These are phyloP conservation scores for Alternaria ethzedia DNA, from an alignment of 2,329 filamentous ascomycete genomes.

Conservation along the genomic window DNA sequence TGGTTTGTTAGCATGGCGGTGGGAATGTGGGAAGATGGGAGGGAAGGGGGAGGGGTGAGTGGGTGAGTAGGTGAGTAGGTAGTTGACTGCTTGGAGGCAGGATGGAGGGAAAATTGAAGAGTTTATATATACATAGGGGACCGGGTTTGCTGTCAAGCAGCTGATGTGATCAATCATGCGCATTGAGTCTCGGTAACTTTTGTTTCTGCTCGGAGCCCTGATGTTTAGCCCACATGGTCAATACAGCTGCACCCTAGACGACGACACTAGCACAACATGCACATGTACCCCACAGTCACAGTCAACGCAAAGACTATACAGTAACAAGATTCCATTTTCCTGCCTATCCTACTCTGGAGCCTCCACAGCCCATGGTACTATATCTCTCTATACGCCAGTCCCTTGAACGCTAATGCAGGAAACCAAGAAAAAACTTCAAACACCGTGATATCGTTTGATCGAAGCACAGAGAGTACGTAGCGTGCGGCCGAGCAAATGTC, in stretches of 20 bases:
- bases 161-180: not conserved
- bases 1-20: not conserved
- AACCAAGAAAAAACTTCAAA: not conserved
- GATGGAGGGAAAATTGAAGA: not conserved
- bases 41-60: not conserved
- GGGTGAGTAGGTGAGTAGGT: not conserved
- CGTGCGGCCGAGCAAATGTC: not conserved
- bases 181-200: not conserved
- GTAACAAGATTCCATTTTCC: not conserved
- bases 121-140: not conserved
- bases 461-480: not conserved
- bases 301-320: not conserved
- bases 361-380: not conserved
- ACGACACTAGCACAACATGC: not conserved
- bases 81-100: not conserved
- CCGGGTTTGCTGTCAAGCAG: not conserved
- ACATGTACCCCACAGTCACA: not conserved
- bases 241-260: not conserved
- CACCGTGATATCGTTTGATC: not conserved
- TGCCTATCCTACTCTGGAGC: not conserved
- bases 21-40: too few species aligned
- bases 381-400: not conserved
- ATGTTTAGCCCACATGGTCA: not conserved
- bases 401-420: constrained; percentile 2
- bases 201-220: not conserved